Conservation (phyloP, 2,329 filamentous ascomycete species). For the Epichloe typhina region DNA sequence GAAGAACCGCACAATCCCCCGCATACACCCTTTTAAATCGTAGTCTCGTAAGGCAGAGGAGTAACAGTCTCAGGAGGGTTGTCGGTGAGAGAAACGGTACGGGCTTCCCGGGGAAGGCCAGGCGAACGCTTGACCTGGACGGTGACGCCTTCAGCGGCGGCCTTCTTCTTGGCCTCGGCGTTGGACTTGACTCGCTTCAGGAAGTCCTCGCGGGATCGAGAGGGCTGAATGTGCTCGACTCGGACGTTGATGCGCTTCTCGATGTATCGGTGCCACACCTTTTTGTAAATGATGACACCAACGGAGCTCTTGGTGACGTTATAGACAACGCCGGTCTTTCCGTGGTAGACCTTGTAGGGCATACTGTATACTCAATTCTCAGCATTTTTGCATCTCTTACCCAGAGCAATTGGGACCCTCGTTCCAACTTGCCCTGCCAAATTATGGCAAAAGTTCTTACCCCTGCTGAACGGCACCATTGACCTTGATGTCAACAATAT, state of each 20-base stretch:
- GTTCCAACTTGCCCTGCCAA: not conserved
- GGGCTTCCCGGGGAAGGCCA: conserved; percentile 62
- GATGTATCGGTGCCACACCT: conserved; percentile 98
- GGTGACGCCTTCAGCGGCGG: conserved; percentile 76
- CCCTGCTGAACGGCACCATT: conserved; percentile 98
- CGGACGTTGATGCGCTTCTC: conserved; percentile 99
- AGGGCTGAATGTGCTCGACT: conserved; percentile 91
- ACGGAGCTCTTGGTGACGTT: conserved; percentile 98
- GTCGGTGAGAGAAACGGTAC: conserved; percentile 67
- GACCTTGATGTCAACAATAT: conserved; percentile 97
- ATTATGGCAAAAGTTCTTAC: conserved; percentile 38
- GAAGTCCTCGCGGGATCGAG: conserved; percentile 94
- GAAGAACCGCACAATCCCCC: conserved; percentile 12
- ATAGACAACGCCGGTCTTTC: conserved; percentile 96
- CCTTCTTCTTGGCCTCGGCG: conserved; percentile 81
- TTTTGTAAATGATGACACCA: conserved; percentile 98
- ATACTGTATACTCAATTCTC: conserved; percentile 47
- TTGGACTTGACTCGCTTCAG: conserved; percentile 93
- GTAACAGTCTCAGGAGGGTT: conserved; percentile 84
- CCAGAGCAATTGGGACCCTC: not conserved
- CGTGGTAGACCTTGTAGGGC: conserved; percentile 99
- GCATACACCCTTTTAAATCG: conserved; percentile 55
- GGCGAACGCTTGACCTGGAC: conserved; percentile 91
- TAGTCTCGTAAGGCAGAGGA: conserved; percentile 93
- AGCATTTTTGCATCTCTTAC: conserved; percentile 13